Percentiles rank a stretch among this genome's conserved stretches.
phyloP scores from a whole-genome alignment of 441 rosid genomes.

The Adansonia madagascariensis region DNA sequence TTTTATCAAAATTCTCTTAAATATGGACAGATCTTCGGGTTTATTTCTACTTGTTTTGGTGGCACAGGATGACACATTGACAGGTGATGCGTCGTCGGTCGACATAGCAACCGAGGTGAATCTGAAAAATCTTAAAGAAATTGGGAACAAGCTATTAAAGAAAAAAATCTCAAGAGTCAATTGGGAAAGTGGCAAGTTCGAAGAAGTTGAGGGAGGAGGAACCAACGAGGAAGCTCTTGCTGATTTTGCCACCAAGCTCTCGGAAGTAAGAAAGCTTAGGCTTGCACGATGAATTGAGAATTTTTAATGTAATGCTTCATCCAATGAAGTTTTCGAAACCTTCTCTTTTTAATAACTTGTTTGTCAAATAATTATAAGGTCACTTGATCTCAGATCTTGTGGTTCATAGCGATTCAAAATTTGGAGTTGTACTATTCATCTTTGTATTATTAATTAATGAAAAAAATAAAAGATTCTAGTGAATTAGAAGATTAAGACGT shows the following conservation, averaged over 20 bases:
- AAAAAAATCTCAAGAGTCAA: slow-evolving; percentile 50
- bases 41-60: background rate
- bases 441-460: too few species aligned
- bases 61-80: slow-evolving; percentile 51
- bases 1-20: background rate
- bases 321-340: background rate
- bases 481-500: too few species aligned
- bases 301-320: background rate
- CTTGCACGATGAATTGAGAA: background rate
- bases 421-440: too few species aligned
- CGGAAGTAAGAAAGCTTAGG: background rate
- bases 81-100: slow-evolving; percentile 42
- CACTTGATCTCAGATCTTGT: too few species aligned
- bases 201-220: slow-evolving; percentile 27
- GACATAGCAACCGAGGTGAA: slow-evolving; percentile 50
- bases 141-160: slow-evolving; percentile 48
- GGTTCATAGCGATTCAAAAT: too few species aligned
- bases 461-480: too few species aligned
- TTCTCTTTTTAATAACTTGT: background rate
- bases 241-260: slow-evolving; percentile 21
- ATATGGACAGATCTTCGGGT: too few species aligned
- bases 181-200: slow-evolving; percentile 40
- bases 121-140: slow-evolving; percentile 40
- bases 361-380: too few species aligned
- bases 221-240: slow-evolving; percentile 47